A percentile compares a stretch with the other conserved stretches of the same genome.
These are phyloP conservation scores for Erythrophleum ivorense DNA, from an alignment of 331 rosid genomes.

Conservation along the genomic window DNA sequence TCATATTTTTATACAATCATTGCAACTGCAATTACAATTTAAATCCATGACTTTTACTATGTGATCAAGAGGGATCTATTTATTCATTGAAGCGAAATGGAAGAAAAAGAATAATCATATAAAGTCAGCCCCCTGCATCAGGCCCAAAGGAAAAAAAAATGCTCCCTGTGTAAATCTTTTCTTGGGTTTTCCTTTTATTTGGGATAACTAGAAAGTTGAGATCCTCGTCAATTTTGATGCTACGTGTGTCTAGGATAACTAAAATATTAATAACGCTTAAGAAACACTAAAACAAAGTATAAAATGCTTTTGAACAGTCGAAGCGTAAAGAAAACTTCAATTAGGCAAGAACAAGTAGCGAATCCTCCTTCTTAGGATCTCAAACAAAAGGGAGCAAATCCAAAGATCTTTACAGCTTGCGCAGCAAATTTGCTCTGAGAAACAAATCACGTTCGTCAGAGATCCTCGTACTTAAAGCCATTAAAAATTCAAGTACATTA, in stretches of 20 bases:
- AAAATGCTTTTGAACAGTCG: conserved; percentile 9
- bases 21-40: too few relatives aligned
- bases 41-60: too few relatives aligned
- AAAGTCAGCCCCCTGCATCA: not conserved
- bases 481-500: not conserved
- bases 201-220: conserved; percentile 1
- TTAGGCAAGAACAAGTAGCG: not conserved
- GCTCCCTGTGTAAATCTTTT: not conserved
- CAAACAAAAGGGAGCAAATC: conserved; percentile 16
- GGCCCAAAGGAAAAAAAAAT: too few relatives aligned
- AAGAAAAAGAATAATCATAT: conserved; percentile 12
- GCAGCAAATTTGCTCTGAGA: not conserved
- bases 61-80: not conserved
- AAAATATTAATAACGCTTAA: conserved; percentile 1
- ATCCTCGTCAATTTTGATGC: not conserved
- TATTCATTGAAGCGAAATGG: conserved; percentile 17
- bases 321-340: conserved; percentile 24
- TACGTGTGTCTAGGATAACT: not conserved
- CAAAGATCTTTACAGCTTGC: conserved; percentile 27
- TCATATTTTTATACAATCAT: too few relatives aligned
- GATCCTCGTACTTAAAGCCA: conserved; percentile 10
- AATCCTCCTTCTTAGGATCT: conserved; percentile 14
- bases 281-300: not conserved
- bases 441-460: not conserved
- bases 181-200: not conserved